Evolutionary conservation across 2,329 filamentous ascomycete species (phyloP).

Genomic region (Trichoderma sp.): DNA sequence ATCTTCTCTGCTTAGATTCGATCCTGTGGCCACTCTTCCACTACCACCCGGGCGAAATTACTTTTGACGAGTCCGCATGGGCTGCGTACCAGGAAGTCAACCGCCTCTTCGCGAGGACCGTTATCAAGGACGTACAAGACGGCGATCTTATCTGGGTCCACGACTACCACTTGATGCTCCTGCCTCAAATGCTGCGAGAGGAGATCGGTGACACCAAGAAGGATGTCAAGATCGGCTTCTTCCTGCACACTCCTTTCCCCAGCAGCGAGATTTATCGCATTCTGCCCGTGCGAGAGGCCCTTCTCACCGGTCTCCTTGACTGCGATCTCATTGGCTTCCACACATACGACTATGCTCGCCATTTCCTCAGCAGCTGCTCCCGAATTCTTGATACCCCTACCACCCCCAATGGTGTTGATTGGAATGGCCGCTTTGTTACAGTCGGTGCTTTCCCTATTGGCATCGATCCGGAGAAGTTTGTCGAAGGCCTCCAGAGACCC

Average conservation of each 20-base stretch:
- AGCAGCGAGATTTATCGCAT: conserved; percentile 97
- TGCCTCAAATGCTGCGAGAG: conserved; percentile 91
- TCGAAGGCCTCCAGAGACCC: conserved; percentile 79
- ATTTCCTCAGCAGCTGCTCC: conserved; percentile 96
- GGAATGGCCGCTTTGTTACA: conserved; percentile 81
- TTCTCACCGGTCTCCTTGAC: conserved; percentile 82
- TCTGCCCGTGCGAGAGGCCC: conserved; percentile 83
- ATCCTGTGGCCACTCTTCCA: conserved; percentile 99
- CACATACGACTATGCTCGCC: conserved; percentile 97
- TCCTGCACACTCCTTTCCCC: conserved; percentile 95
- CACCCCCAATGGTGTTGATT: conserved; percentile 90
- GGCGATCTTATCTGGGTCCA: conserved; percentile 97
- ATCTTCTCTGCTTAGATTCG: conserved; percentile 59
- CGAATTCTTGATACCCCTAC: conserved; percentile 78
- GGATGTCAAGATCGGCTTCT: conserved; percentile 97
- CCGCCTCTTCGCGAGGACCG: conserved; percentile 82
- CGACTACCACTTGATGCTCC: conserved; percentile 96
- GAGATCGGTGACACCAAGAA: conserved; percentile 78
- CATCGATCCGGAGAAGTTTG: conserved; percentile 95
- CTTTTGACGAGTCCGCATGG: conserved; percentile 95
- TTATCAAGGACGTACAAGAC: conserved; percentile 84
- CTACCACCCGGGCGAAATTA: conserved; percentile 97
- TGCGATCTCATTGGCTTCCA: conserved; percentile 97
- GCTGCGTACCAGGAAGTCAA: conserved; percentile 91
- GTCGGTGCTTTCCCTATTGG: conserved; percentile 97